Evolutionary conservation across 805 yeast species (phyloP), one percentile per base, ranked within the genome.

Genomic region (Saccharomycopsis malanga): DNA sequence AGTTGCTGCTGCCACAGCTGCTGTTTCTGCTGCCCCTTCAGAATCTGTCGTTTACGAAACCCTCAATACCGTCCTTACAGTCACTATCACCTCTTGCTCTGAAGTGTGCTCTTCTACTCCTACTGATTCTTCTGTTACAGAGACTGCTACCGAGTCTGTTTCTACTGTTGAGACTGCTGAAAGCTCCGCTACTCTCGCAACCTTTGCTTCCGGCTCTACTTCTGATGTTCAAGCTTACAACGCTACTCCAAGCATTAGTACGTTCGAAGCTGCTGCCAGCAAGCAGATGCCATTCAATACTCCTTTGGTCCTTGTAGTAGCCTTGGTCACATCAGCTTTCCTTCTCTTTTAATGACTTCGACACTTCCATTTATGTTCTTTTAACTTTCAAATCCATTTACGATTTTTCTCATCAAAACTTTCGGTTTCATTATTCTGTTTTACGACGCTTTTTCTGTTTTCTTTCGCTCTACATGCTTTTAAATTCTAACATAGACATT

Each of bases 1-100:
- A 17, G 46, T 47, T 24, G 44, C 37, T 21, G 35, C 34, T 34
- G 48, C 58, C 24, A 52, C 63, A 7, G 9, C 36, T 10, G 36
- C 39, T 5, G 9, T 10, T 15, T 6, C 5, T 21, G 15, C 39
- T 17, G n/a, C 39, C 39, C 7, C 30, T 18, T 21, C 30, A 23
- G 17, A 39, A 23, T 7, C 30, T n/a, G 22, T 24, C 24, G 30
- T 23, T 6, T 21, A 23, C 30, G 12, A 9, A 6, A 25, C 30
- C 7, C 32, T 21, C 12, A 23, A 18, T 18, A 21, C 42, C 5
- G 29, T 5, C 24, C 14, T 39, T 10, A 18, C 18, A 5, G 15
- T 24, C 18, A 22, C 40, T 18, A 24, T 37, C 20, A 22, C 40
- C 30, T 39, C 42, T 25, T 7, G 9, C 27, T 4, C 32, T 22